Evolutionary conservation across 2,329 filamentous ascomycete species (phyloP).

Genomic region (Cladosporium sp.): DNA sequence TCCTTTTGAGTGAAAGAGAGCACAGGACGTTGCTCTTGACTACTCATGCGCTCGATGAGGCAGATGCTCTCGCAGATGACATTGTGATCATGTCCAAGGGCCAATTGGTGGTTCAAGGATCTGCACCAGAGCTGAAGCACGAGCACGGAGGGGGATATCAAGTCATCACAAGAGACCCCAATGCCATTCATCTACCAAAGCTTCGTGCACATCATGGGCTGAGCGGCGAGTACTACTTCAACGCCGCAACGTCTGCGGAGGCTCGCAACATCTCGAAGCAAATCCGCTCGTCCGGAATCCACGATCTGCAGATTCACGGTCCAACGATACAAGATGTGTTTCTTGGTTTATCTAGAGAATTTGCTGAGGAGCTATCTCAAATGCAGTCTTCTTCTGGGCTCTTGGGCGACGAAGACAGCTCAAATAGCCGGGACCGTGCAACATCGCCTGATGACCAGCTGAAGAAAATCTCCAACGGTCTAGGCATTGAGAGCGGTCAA

Average conservation of each 20-base stretch:
- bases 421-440: slow-evolving; percentile 16
- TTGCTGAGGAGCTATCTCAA: slow-evolving; percentile 46
- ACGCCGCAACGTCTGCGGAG: slow-evolving; percentile 1
- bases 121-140: slow-evolving; percentile 77
- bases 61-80: slow-evolving; percentile 78
- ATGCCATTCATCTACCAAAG: background rate
- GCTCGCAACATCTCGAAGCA: background rate
- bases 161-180: slow-evolving; percentile 38
- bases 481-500: slow-evolving; percentile 50
- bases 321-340: slow-evolving; percentile 92
- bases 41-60: slow-evolving; percentile 88
- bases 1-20: slow-evolving; percentile 76
- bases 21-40: slow-evolving; percentile 76
- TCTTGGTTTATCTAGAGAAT: slow-evolving; percentile 74
- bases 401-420: slow-evolving; percentile 6
- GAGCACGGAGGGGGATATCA: slow-evolving; percentile 75
- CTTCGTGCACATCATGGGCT: slow-evolving; percentile 20
- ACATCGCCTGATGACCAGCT: slow-evolving; percentile 15
- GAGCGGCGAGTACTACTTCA: slow-evolving; percentile 48
- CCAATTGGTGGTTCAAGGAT: slow-evolving; percentile 71
- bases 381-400: background rate
- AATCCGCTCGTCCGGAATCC: slow-evolving; percentile 47
- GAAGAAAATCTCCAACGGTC: slow-evolving; percentile 22
- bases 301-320: slow-evolving; percentile 75
- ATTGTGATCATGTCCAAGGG: slow-evolving; percentile 84